Base-by-base conservation (phyloP, 768 basidiomycete species). In the Mycena olivaceomarginata region DNA sequence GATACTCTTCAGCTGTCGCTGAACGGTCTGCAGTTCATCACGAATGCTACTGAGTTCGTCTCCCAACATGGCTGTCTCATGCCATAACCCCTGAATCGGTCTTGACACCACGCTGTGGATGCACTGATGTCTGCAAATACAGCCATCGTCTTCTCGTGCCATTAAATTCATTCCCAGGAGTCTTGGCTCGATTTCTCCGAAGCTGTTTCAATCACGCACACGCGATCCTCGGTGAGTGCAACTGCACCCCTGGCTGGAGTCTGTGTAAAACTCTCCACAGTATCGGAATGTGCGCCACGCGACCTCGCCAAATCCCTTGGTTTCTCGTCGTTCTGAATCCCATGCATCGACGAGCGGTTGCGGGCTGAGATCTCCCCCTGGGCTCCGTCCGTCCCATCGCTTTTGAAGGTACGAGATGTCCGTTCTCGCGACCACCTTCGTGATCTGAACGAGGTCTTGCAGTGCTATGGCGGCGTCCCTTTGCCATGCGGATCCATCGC, bases 331-430 rank as follows among this genome's bases (percentile, higher is more conserved):
- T 53, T 53, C 20, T n/a, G 51, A 22, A 53, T 53, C 13, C n/a
- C 31, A 31, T 60, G 9, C 63, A 65, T n/a, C 10, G 51, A 65
- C 16, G 16, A 25, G 10, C 8, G 20, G 63, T 31, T 31, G n/a
- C 51, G 51, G 13, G 51, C n/a, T 3, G 18, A 7, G n/a, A 53
- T 53, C 51, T 53, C 51, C n/a, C 20, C n/a, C n/a, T 22, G 51
- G 9, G 51, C n/a, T 53, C n/a, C 13, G 13, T 53, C 13, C 51
- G n/a, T 53, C 51, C 13, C 20, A 53, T n/a, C 51, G 13, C 51
- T 22, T 22, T 53, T n/a, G 25, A 60, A 67, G 66, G 66, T 67
- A 67, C 66, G 66, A 12, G 22, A 31, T 8, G 39, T 67, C 66
- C 45, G 43, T 46, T 31, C 43, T 67, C 31, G 66, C 22, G 13